Evolutionary conservation across 495 filamentous ascomycete species (phyloP).

Genomic region (Xylaria scruposa): DNA sequence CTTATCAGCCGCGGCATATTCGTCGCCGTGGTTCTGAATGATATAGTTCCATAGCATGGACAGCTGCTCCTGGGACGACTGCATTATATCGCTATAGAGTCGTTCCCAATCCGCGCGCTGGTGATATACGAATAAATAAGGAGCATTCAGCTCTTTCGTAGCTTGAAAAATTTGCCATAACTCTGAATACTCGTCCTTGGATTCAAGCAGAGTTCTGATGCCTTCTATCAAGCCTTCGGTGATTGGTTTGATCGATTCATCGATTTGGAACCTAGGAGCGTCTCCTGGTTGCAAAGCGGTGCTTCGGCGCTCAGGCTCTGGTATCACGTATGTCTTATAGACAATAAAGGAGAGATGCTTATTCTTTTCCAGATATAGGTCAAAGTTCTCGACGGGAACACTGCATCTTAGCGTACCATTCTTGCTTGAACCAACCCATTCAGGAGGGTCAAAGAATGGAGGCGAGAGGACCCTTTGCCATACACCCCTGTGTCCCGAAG

Average conservation of each 20-base stretch:
- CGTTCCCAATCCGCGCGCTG: background rate
- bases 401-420: background rate
- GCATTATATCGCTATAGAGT: background rate
- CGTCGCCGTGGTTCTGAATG: background rate
- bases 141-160: background rate
- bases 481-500: background rate
- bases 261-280: background rate
- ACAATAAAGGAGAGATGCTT: background rate
- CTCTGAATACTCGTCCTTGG: background rate
- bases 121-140: background rate
- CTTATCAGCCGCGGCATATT: background rate
- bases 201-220: background rate
- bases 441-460: background rate
- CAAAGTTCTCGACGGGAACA: background rate
- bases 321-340: background rate
- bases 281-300: background rate
- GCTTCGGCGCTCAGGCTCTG: background rate
- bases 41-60: background rate
- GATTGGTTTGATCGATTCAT: background rate
- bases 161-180: background rate
- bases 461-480: background rate
- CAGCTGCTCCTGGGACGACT: background rate
- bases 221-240: background rate
- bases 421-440: background rate
- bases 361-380: background rate